phyloP scores from a whole-genome alignment of 441 rosid species.

The Isatis lusitanica region DNA sequence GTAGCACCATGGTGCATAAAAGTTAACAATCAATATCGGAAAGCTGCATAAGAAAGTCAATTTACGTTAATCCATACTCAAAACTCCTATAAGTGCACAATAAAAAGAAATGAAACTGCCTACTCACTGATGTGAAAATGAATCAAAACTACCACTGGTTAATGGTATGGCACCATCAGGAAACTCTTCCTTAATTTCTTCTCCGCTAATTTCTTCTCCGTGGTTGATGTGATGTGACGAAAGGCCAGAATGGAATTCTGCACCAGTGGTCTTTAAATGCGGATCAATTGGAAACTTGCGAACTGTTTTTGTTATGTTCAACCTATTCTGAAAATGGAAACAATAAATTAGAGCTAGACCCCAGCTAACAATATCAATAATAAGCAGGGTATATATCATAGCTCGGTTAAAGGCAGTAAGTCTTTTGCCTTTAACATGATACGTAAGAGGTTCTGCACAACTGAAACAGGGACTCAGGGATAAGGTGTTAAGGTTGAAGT shows the following conservation, averaged over 20 bases:
- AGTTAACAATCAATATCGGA: slow-evolving; percentile 88
- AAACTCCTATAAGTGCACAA: slow-evolving; percentile 8
- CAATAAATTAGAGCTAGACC: slow-evolving; percentile 31
- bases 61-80: slow-evolving; percentile 15
- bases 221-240: slow-evolving; percentile 65
- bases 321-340: slow-evolving; percentile 81
- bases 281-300: slow-evolving; percentile 90
- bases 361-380: background rate
- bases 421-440: background rate
- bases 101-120: slow-evolving; percentile 20
- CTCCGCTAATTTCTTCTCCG: slow-evolving; percentile 88
- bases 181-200: slow-evolving; percentile 66
- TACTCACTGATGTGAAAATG: slow-evolving; percentile 73
- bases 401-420: background rate
- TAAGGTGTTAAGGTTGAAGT: slow-evolving; percentile 5
- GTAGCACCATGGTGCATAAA: slow-evolving; percentile 97
- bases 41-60: slow-evolving; percentile 53
- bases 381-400: background rate
- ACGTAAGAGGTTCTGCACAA: background rate
- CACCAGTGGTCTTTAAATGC: slow-evolving; percentile 72
- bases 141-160: slow-evolving; percentile 65
- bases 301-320: slow-evolving; percentile 94
- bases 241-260: slow-evolving; percentile 79
- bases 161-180: slow-evolving; percentile 65
- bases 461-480: slow-evolving; percentile 8